These are phyloP conservation scores for Nakazawaea wyomingensis DNA, from an alignment of 805 yeast genomes.

Conservation along the genomic window DNA sequence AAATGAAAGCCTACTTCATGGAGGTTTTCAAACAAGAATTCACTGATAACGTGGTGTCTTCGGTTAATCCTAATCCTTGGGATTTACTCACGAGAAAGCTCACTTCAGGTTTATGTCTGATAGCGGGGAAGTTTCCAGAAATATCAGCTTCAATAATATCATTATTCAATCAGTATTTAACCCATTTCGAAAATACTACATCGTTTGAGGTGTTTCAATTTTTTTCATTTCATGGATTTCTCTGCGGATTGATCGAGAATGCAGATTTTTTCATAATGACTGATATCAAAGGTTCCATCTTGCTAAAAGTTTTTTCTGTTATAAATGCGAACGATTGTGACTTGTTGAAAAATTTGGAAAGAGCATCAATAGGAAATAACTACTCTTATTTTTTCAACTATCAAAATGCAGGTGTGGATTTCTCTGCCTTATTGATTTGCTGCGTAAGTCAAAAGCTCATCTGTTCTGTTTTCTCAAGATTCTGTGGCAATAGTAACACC, in stretches of 20 bases:
- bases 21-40: conserved; percentile 48
- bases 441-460: conserved; percentile 3
- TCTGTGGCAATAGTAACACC: neutral
- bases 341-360: conserved; percentile 46
- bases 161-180: conserved; percentile 23
- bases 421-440: conserved; percentile 2
- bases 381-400: conserved; percentile 1
- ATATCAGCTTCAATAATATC: conserved; percentile 16
- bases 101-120: conserved; percentile 25
- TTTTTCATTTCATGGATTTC: conserved; percentile 33
- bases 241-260: conserved; percentile 24
- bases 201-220: conserved; percentile 17
- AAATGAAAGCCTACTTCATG: conserved; percentile 41
- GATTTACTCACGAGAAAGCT: conserved; percentile 31
- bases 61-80: conserved; percentile 32
- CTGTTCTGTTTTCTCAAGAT: neutral
- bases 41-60: conserved; percentile 30
- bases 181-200: neutral
- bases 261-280: neutral
- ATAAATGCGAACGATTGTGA: conserved; percentile 39
- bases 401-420: conserved; percentile 3
- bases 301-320: neutral
- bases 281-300: neutral
- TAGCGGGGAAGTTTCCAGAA: conserved; percentile 24
- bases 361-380: neutral